Evolutionary conservation across 371 early-diverging fungal genomes (phyloP).

Genomic region (Apophysomyces trapeziformis): DNA sequence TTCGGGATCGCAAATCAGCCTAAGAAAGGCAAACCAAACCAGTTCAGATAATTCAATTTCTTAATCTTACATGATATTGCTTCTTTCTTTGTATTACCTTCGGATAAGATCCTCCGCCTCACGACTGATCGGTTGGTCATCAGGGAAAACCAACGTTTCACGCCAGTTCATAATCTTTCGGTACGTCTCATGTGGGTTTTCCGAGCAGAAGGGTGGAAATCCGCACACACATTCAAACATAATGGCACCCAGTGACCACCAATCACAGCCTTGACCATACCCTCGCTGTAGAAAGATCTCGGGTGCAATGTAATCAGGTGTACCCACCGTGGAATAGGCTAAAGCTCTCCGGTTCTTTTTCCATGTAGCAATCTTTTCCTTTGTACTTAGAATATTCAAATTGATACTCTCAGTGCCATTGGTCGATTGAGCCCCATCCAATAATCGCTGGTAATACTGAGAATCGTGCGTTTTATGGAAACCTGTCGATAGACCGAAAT

Average conservation of each 20-base stretch:
- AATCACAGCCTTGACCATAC: constrained; percentile 97
- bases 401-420: constrained; percentile 76
- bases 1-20: constrained; percentile 87
- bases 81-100: constrained; percentile 46
- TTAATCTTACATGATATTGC: neutral
- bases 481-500: constrained; percentile 98
- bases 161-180: constrained; percentile 97
- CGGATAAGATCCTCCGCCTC: constrained; percentile 94
- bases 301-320: constrained; percentile 98
- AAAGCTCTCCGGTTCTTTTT: constrained; percentile 92
- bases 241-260: constrained; percentile 99
- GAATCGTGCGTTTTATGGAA: constrained; percentile 98
- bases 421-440: constrained; percentile 63
- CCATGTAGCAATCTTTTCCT: constrained; percentile 95
- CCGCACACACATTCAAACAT: constrained; percentile 98
- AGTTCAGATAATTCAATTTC: neutral
- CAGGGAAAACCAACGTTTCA: constrained; percentile 87
- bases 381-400: constrained; percentile 67
- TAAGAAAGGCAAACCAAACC: constrained; percentile 19
- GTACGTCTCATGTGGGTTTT: constrained; percentile 95
- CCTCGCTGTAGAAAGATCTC: constrained; percentile 94
- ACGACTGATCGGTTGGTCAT: constrained; percentile 88
- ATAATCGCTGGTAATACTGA: constrained; percentile 83
- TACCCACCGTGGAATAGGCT: constrained; percentile 95
- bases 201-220: constrained; percentile 97